These are phyloP conservation scores for Beta corolliflora DNA, from an alignment of 179 eudicot genomes.

Conservation along the genomic window DNA sequence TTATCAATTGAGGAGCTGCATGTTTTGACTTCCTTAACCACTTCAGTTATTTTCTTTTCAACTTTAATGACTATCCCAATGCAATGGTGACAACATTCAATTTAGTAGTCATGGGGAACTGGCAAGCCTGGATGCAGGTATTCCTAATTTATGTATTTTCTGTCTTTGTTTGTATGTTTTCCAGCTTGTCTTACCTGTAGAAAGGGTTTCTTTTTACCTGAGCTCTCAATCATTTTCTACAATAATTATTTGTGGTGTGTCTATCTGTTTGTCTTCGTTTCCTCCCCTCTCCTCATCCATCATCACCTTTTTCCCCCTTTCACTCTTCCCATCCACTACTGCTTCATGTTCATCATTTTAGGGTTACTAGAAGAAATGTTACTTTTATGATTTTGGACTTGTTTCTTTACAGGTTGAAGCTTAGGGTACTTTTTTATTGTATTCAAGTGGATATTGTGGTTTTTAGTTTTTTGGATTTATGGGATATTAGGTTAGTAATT, in stretches of 20 bases:
- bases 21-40: constrained; percentile 52
- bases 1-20: constrained; percentile 5
- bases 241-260: neutral
- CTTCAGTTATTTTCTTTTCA: constrained; percentile 81
- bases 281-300: too few species aligned
- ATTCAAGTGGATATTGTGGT: too few species aligned
- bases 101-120: constrained; percentile 84
- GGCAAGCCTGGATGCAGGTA: constrained; percentile 99
- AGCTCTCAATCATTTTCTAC: neutral
- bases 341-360: too few species aligned
- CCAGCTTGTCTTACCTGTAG: neutral
- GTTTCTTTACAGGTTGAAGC: too few species aligned
- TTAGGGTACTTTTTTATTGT: too few species aligned
- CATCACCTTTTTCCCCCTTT: too few species aligned
- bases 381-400: too few species aligned
- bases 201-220: neutral
- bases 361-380: too few species aligned
- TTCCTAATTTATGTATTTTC: neutral
- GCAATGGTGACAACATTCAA: constrained; percentile 98
- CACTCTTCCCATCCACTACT: too few species aligned
- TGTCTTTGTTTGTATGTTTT: neutral
- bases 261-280: neutral
- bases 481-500: neutral
- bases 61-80: constrained; percentile 95
- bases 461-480: neutral